Base-by-base conservation (phyloP, 2,329 filamentous ascomycete species). In the Curvularia sp. region DNA sequence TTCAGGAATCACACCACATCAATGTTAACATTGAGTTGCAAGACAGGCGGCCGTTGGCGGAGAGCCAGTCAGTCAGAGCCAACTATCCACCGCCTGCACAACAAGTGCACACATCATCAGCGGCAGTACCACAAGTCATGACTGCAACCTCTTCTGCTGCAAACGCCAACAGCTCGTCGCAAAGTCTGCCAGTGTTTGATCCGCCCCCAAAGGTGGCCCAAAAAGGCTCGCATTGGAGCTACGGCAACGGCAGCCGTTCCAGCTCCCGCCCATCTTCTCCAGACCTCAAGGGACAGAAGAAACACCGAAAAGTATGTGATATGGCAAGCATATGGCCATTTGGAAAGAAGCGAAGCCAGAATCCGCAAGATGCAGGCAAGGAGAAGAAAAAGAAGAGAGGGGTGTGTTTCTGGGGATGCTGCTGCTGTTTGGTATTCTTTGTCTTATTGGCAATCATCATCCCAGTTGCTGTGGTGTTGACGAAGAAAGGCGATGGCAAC, bases 391-490 rank as follows among this genome's bases (percentile, higher is more conserved):
- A 70, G 56, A 68, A 69, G 59, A 66, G 67, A 32, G 72, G 69
- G 5, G 66, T 69, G 34, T 75, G 74, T 27, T 69, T 73, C 34
- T 73, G 71, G 66, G 66, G 70, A 53, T 77, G 74, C 38, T 75
- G 74, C 41, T 77, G 75, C 43, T 78, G 75, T 48, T 61, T 77
- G 18, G 47, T 77, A 7, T 60, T 73, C 47, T 60, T 71, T 38
- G 70, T 70, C 48, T 56, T 81, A 25, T 58, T 79, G 38, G 70
- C 79, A 2, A 69, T 80, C 34, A 71, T 81, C 34, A 74, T 79
- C 25, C 70, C 80, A 1, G 64, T 81, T 15, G 60, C 72, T 10
- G 70, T 78, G 4, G 69, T 78, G 1, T 60, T 77, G 23, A 72
- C 71, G 0, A 71, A 64, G 45, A 75, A 63, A 74, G 80, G 56